A percentile compares a stretch with the other conserved stretches of the same genome.
Evolutionary conservation across 192 early-diverging fungal species (phyloP).

Genomic region (Entomortierella parvispora): DNA sequence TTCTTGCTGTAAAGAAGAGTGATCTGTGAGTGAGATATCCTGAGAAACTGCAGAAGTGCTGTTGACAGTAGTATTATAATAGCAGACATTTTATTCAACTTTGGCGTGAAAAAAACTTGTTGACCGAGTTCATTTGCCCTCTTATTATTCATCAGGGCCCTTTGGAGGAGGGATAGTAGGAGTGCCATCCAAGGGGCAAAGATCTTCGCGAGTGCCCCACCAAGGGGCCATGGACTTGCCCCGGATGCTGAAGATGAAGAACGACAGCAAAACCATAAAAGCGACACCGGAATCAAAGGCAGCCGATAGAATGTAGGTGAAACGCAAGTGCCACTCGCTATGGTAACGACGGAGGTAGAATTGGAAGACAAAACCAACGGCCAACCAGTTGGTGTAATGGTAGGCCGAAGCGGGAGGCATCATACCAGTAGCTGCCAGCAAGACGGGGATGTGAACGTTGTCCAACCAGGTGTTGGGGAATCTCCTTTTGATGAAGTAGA

Average conservation of each 20-base stretch:
- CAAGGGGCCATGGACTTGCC: not conserved
- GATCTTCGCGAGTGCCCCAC: not conserved
- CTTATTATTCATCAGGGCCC: too few species aligned
- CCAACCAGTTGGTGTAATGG: constrained; percentile 45
- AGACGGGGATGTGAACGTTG: constrained; percentile 61
- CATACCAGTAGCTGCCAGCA: constrained; percentile 35
- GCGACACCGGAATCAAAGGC: constrained; percentile 66
- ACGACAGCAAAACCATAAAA: constrained; percentile 9
- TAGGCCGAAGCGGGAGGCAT: constrained; percentile 57
- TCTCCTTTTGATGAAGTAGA: constrained; percentile 59
- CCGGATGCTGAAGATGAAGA: constrained; percentile 25
- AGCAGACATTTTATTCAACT: too few species aligned
- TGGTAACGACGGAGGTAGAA: constrained; percentile 55
- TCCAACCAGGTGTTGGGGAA: constrained; percentile 55
- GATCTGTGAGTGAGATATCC: too few species aligned
- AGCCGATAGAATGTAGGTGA: constrained; percentile 71
- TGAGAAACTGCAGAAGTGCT: too few species aligned
- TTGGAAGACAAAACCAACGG: constrained; percentile 58
- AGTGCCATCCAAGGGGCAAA: not conserved
- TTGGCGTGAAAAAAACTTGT: too few species aligned
- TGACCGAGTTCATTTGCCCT: too few species aligned
- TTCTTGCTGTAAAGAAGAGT: too few species aligned
- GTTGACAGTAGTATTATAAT: too few species aligned
- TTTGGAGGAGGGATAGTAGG: too few species aligned
- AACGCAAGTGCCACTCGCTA: constrained; percentile 62